Percentiles rank a stretch among this genome's conserved stretches.
Conservation (phyloP, 768 basidiomycete species). For the Pisolithus sp. region DNA sequence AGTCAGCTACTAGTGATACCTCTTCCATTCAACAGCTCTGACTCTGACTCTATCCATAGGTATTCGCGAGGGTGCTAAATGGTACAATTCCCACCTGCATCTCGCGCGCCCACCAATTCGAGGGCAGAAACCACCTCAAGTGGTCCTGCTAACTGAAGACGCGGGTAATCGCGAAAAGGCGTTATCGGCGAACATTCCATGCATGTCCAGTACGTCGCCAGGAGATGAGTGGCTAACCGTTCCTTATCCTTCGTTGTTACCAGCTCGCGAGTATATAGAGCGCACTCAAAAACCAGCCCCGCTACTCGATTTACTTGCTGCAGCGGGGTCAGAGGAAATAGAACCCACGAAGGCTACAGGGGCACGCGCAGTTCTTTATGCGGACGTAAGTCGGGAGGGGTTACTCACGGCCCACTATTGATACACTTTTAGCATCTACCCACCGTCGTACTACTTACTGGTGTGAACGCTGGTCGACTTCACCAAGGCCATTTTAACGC, state of each 20-base stretch:
- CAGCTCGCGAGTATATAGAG: constrained; percentile 79
- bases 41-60: constrained; percentile 38
- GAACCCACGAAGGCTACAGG: constrained; percentile 54
- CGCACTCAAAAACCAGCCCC: constrained; percentile 56
- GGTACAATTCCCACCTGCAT: constrained; percentile 76
- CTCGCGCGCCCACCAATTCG: constrained; percentile 46
- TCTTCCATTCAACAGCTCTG: not conserved
- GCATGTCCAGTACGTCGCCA: constrained; percentile 49
- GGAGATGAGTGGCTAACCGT: not conserved
- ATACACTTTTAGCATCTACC: constrained; percentile 62
- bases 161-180: constrained; percentile 77
- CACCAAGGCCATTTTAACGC: constrained; percentile 95
- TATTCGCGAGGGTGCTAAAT: constrained; percentile 80
- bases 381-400: constrained; percentile 47
- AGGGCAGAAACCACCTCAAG: constrained; percentile 44
- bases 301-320: constrained; percentile 78
- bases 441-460: constrained; percentile 62
- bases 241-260: not conserved
- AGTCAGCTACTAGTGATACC: constrained; percentile 37
- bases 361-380: constrained; percentile 58
- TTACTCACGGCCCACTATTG: not conserved
- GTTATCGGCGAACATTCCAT: constrained; percentile 51
- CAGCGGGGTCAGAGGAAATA: constrained; percentile 53
- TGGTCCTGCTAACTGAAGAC: constrained; percentile 88
- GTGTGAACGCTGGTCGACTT: constrained; percentile 76